These are phyloP conservation scores for Tubosaeta sp. DNA, from an alignment of 768 basidiomycete species.

Conservation along the genomic window DNA sequence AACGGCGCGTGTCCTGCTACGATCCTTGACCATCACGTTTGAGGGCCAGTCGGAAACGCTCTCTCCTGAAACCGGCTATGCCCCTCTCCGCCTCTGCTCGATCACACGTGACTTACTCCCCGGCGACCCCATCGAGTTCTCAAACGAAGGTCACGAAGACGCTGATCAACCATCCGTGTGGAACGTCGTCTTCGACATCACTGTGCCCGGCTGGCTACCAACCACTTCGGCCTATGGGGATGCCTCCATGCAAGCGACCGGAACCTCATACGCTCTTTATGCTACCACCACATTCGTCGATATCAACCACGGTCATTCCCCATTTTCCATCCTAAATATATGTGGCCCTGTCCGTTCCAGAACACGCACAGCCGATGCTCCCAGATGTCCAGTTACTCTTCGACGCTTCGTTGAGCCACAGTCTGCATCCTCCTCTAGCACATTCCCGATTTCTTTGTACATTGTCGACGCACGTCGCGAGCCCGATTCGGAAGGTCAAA, in stretches of 20 bases:
- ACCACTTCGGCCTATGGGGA: constrained; percentile 48
- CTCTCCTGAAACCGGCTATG: constrained; percentile 62
- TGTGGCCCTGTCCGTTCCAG: constrained; percentile 55
- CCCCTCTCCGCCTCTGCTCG: constrained; percentile 61
- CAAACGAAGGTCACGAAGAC: constrained; percentile 61
- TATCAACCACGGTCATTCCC: constrained; percentile 38
- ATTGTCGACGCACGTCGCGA: constrained; percentile 38
- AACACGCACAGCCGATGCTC: constrained; percentile 37
- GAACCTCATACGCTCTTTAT: constrained; percentile 62
- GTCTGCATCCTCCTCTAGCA: constrained; percentile 24
- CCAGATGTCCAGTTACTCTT: constrained; percentile 40
- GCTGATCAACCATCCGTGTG: constrained; percentile 53
- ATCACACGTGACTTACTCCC: constrained; percentile 55
- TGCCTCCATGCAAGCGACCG: constrained; percentile 38
- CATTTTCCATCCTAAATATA: constrained; percentile 48
- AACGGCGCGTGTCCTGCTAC: constrained; percentile 51
- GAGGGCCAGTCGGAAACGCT: constrained; percentile 83
- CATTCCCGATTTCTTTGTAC: constrained; percentile 37
- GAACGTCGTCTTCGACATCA: constrained; percentile 77
- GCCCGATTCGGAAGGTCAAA: constrained; percentile 8
- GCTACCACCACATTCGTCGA: constrained; percentile 60
- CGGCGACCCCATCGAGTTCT: constrained; percentile 53
- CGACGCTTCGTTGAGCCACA: constrained; percentile 51
- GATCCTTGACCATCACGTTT: constrained; percentile 71
- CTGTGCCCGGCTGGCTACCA: constrained; percentile 90